These are phyloP conservation scores for Pelargonium fulgidum DNA, from an alignment of 441 rosid species.

Conservation along the genomic window DNA sequence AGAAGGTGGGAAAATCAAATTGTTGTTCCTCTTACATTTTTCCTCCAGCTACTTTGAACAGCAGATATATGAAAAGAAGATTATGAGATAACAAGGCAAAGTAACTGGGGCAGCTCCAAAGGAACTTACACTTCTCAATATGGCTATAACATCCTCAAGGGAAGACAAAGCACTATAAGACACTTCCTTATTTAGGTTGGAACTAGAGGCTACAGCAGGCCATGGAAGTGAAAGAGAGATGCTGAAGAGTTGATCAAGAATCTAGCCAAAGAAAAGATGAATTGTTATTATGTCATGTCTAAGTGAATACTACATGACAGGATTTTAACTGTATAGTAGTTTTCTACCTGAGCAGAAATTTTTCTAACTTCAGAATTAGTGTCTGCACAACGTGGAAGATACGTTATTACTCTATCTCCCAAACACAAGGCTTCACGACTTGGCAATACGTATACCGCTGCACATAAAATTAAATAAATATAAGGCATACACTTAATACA, in stretches of 20 bases:
- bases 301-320: slow-evolving; percentile 6
- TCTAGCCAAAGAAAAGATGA: slow-evolving; percentile 39
- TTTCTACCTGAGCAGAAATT: slow-evolving; percentile 81
- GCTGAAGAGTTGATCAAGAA: slow-evolving; percentile 93
- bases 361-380: slow-evolving; percentile 90
- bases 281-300: slow-evolving; percentile 8
- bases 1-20: background rate
- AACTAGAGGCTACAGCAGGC: slow-evolving; percentile 45
- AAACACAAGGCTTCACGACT: slow-evolving; percentile 88
- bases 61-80: slow-evolving; percentile 19
- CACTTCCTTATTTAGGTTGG: slow-evolving; percentile 53
- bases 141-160: slow-evolving; percentile 96
- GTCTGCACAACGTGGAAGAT: slow-evolving; percentile 99
- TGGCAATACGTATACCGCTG: slow-evolving; percentile 92
- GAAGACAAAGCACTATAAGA: slow-evolving; percentile 81
- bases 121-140: slow-evolving; percentile 78
- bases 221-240: slow-evolving; percentile 90
- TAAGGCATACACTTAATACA: slow-evolving; percentile 19
- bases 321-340: slow-evolving; percentile 13
- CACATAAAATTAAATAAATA: slow-evolving; percentile 26
- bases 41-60: slow-evolving; percentile 17
- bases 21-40: background rate
- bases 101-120: slow-evolving; percentile 9
- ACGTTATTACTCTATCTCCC: slow-evolving; percentile 90
- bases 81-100: background rate